phyloP scores from a whole-genome alignment of 176 grass and related monocot genomes.

The Aegilops umbellulata region DNA sequence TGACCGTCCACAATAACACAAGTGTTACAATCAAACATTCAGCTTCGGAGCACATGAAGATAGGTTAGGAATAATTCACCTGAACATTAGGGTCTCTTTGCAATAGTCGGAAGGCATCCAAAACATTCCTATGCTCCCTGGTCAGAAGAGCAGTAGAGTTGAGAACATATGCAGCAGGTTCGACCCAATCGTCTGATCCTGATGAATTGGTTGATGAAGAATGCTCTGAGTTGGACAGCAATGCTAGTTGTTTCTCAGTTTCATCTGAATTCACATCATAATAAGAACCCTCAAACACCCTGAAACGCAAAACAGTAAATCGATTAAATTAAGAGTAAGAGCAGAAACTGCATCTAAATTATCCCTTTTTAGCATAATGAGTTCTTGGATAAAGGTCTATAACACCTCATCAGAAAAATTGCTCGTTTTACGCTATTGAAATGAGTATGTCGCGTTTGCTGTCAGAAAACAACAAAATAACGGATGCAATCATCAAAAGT shows the following conservation, averaged over 20 bases:
- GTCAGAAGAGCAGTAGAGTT: constrained; percentile 48
- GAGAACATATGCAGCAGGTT: constrained; percentile 70
- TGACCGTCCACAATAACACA: background rate
- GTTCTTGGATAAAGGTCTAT: background rate
- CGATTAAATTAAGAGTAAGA: constrained; percentile 15
- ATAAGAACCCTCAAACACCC: constrained; percentile 47
- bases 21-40: background rate
- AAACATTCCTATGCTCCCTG: constrained; percentile 62
- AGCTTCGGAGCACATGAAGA: background rate
- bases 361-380: background rate
- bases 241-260: constrained; percentile 22
- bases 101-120: constrained; percentile 74
- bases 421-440: background rate
- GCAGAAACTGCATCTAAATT: background rate
- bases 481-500: background rate
- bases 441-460: background rate
- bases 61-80: constrained; percentile 20
- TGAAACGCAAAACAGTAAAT: constrained; percentile 21
- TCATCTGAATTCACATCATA: constrained; percentile 22
- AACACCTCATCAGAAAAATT: background rate
- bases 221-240: constrained; percentile 39
- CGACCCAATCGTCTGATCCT: constrained; percentile 84
- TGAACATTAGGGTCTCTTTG: constrained; percentile 73
- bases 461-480: background rate
- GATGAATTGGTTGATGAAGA: constrained; percentile 45